Base-by-base conservation (phyloP, 2,329 filamentous ascomycete species). In the Dothistroma septosporum region DNA sequence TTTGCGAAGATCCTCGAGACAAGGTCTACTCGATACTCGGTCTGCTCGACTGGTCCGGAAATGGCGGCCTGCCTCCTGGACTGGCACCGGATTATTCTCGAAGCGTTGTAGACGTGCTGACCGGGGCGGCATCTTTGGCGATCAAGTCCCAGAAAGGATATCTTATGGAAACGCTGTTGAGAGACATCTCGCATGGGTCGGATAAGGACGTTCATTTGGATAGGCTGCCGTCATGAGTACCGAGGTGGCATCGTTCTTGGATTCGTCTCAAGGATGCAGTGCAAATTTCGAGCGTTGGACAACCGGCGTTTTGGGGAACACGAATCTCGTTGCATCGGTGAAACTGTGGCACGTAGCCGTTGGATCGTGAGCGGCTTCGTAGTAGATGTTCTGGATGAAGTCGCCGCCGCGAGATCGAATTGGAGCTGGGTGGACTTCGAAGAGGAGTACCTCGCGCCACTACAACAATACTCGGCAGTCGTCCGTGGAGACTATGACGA, bases 141-240 rank as follows among this genome's bases (percentile, higher is more conserved):
- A 41, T 22, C 19, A 41, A 22, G 24, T 44, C 35, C 11, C 12
- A 31, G 11, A 46, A 22, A 10, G 19, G n/a, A 10, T 11, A 46
- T 11, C 4, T 22, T n/a, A 12, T 4, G 11, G 24, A 22, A 31
- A 12, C 44, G 10, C 19, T 35, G 6, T 3, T 22, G 9, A 12
- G 14, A 31, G 7, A 21, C 22, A 22, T 21, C 22, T 8, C 35
- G 53, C 33, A 24, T 12, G 5, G 35, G 10, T 35, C 28, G 21
- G n/a, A 16, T 12, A 33, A 55, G 8, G 53, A 46, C 14, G 4
- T 24, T 9, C 32, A 35, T n/a, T 21, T 44, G 10, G 14, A 19
- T 24, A n/a, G 24, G 19, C 53, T 55, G 14, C 53, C 53, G n/a
- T 35, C 53, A 12, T 55, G 53, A 33, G 53, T 55, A 21, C 53